These are phyloP conservation scores for Paramecium bursaria DNA, from an alignment of 73 alveolate species.

Conservation along the genomic window DNA sequence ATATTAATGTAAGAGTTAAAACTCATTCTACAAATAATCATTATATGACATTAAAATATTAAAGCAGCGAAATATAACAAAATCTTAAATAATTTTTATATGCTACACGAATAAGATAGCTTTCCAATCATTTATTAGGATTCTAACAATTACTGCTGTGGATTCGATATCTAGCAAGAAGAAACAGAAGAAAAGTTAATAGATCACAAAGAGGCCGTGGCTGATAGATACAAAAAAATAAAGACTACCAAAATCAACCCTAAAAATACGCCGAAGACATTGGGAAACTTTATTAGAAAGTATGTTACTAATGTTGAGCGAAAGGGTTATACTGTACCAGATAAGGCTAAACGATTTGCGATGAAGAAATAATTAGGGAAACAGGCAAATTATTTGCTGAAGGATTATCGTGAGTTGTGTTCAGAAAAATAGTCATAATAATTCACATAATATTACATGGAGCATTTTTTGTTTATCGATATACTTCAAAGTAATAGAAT, in stretches of 20 bases:
- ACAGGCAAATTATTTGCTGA: background rate
- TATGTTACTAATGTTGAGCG: background rate
- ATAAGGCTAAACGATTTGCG: background rate
- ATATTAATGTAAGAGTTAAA: slow-evolving; percentile 41
- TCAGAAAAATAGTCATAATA: no score
- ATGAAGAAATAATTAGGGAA: background rate
- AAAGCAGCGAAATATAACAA: no score
- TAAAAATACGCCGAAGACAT: slow-evolving; percentile 30
- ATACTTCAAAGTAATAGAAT: slow-evolving; percentile 17
- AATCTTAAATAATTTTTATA: no score
- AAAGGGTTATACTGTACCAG: background rate
- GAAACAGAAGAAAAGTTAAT: no score
- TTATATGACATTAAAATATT: no score
- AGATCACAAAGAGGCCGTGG: no score
- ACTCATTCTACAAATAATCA: no score
- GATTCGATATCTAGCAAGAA: no score
- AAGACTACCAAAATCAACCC: background rate
- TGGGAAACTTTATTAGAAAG: slow-evolving; percentile 30
- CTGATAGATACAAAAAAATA: background rate
- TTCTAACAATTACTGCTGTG: no score
- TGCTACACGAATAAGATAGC: no score
- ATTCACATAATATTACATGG: background rate
- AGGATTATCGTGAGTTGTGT: slow-evolving; percentile 5
- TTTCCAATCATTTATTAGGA: no score
- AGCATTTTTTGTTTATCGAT: background rate